Evolutionary conservation across 2,329 filamentous ascomycete species (phyloP), one percentile per base, ranked within the genome.

Genomic region (Cryphonectria carpinicola): DNA sequence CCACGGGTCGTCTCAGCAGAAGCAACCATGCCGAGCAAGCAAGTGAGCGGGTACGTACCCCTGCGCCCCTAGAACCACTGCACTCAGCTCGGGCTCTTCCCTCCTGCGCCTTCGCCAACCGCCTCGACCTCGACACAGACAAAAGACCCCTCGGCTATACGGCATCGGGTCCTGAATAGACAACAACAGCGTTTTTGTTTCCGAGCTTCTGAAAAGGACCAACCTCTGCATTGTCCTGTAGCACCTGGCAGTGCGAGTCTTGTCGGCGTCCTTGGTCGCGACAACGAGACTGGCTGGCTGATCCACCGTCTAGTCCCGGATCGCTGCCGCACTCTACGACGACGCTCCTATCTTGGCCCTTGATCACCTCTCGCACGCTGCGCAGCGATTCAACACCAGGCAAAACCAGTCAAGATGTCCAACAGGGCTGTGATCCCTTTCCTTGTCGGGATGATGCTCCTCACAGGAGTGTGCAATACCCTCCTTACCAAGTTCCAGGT

Each of bases 401-500:
- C 58, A 54, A 49, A 32, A 25, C 63, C 17, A 17, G 35, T 61
- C 61, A 79, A 74, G 67, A 97, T 97, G 93, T 87, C 92, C 75
- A 86, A 88, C 75, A 89, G 88, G 80, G 88, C 88, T 52, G 79
- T 94, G 69, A 88, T 98, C 72, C 94, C 94, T 52, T 88, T 98
- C 78, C 86, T 98, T 74, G 94, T 98, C 81, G 92, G 87, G 76
- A 97, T 98, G 93, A 98, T 98, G 95, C 86, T 98, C 79, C 83
- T 97, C 79, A 98, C 95, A 35, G 95, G 95, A 73, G 94, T 97
- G 73, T 97, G 94, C 86, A 99, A 99, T 81, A 99, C 96, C 1
- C 89, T 99, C 73, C 86, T 99, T 77, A 98, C 95, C 76, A 99
- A 99, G 80, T 98, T 95, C 78, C 95, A 98, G 85, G 94, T 95